Conservation (phyloP, 371 early-diverging fungal species). For the Mucor racemosus region DNA sequence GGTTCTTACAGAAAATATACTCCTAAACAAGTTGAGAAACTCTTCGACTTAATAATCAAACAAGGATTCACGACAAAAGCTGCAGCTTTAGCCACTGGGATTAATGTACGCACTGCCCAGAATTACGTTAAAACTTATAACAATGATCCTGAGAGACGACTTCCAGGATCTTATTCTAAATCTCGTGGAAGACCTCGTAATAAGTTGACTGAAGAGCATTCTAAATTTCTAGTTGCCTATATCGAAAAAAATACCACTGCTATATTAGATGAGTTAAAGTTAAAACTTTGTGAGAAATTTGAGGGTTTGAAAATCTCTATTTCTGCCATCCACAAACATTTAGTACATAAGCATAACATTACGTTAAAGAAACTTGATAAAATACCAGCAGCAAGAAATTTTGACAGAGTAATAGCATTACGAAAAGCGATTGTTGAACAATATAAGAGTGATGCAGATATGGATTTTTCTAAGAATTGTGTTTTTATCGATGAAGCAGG, state of each 20-base stretch:
- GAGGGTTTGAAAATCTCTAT: conserved; percentile 31
- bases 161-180: conserved; percentile 27
- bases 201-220: conserved; percentile 30
- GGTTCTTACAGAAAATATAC: conserved; percentile 30
- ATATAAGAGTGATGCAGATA: conserved; percentile 28
- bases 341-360: conserved; percentile 32
- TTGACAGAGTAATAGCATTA: conserved; percentile 29
- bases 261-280: conserved; percentile 18
- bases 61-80: conserved; percentile 27
- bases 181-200: conserved; percentile 22
- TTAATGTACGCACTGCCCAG: conserved; percentile 31
- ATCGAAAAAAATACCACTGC: conserved; percentile 24
- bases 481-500: conserved; percentile 23
- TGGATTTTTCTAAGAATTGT: conserved; percentile 9
- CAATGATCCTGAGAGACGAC: conserved; percentile 26
- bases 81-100: conserved; percentile 29
- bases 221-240: conserved; percentile 28
- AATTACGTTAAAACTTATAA: conserved; percentile 30
- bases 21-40: conserved; percentile 27
- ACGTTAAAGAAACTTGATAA: conserved; percentile 30
- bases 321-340: conserved; percentile 30
- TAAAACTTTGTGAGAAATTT: conserved; percentile 29
- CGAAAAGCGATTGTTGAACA: conserved; percentile 29
- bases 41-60: conserved; percentile 30
- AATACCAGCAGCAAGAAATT: conserved; percentile 33